Percentiles rank a stretch among this genome's conserved stretches.
phyloP scores from a whole-genome alignment of 2,329 filamentous ascomycete species.

The Fragosphaeria purpurea region DNA sequence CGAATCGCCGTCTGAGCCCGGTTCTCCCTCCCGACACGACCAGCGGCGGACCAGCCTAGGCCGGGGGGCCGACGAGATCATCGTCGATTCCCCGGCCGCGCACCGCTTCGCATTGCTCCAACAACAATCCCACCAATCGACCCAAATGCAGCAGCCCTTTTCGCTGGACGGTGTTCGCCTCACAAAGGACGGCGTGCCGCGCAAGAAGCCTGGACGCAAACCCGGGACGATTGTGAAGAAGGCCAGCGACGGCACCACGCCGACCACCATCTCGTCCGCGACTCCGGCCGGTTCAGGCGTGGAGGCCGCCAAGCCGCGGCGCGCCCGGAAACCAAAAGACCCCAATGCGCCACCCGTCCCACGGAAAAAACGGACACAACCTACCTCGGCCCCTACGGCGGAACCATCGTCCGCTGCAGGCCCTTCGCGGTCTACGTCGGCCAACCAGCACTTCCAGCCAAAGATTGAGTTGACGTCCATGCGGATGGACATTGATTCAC shows the following conservation, averaged over 20 bases:
- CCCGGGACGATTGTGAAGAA: conserved; percentile 38
- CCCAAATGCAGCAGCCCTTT: background rate
- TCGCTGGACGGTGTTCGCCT: conserved; percentile 36
- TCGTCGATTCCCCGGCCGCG: conserved; percentile 31
- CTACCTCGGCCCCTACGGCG: background rate
- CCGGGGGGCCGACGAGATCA: conserved; percentile 31
- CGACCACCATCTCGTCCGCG: conserved; percentile 23
- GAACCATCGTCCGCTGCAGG: background rate
- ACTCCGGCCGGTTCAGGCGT: conserved; percentile 24
- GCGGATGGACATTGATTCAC: conserved; percentile 24
- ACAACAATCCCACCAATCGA: conserved; percentile 18
- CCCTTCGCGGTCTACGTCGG: conserved; percentile 6
- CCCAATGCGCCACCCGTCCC: conserved; percentile 45
- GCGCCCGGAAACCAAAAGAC: conserved; percentile 48
- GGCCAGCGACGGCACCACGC: conserved; percentile 9
- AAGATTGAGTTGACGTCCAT: conserved; percentile 29
- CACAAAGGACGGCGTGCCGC: conserved; percentile 47
- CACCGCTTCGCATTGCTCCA: conserved; percentile 23
- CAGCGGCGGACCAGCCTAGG: conserved; percentile 22
- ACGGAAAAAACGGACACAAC: conserved; percentile 44
- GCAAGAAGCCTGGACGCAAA: conserved; percentile 57
- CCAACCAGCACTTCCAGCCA: conserved; percentile 7
- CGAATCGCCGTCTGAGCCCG: conserved; percentile 38
- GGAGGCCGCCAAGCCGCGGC: conserved; percentile 37
- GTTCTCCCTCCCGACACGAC: conserved; percentile 32